Evolutionary conservation across 2,329 filamentous ascomycete species (phyloP), one percentile per base, ranked within the genome.

Genomic region (Graphilbum fragrans): DNA sequence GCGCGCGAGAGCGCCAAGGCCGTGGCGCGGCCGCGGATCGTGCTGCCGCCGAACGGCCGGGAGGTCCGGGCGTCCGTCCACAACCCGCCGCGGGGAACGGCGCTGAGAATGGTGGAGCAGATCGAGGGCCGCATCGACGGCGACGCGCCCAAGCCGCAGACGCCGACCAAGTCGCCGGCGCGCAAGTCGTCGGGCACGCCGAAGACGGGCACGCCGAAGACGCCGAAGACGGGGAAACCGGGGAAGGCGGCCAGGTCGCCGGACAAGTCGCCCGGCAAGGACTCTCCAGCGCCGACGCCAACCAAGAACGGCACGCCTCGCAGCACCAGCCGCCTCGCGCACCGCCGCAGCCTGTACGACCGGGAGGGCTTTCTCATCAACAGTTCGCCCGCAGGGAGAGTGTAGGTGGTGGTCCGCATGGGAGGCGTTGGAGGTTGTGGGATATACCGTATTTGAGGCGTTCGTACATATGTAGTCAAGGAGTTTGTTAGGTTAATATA

Each of bases 321-420:
- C 23, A 12, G 23, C 23, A 12, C 7, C 23, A 12, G 23, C 23
- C 7, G 23, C 23, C 7, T 7, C 23, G 23, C 7, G 7, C 17
- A 19, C 5, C 32, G 17, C 32, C n/a, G 19, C 11, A 34, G 61
- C 2, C 40, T 67, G 38, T 70, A 70, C 45, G 65, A 69, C 44
- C 52, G 58, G 38, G 63, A 69, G 22, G 67, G 65, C 2, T 69
- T 69, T 39, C 49, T 69, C 43, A 56, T 63, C 45, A 53, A n/a
- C n/a, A n/a, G 55, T 23, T 65, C 64, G 21, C 66, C 64, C 3
- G 60, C 60, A n/a, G 29, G 18, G 6, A 17, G 20, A 16, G 11
- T 10, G 29, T 31, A 31, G 29, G 29, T 5, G 12, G n/a, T n/a
- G n/a, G n/a, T n/a, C n/a, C n/a, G 25, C 8, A 7, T 27, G 25